Conservation (phyloP, 2,329 filamentous ascomycete genomes). For the Emmonsiellopsis sp. region DNA sequence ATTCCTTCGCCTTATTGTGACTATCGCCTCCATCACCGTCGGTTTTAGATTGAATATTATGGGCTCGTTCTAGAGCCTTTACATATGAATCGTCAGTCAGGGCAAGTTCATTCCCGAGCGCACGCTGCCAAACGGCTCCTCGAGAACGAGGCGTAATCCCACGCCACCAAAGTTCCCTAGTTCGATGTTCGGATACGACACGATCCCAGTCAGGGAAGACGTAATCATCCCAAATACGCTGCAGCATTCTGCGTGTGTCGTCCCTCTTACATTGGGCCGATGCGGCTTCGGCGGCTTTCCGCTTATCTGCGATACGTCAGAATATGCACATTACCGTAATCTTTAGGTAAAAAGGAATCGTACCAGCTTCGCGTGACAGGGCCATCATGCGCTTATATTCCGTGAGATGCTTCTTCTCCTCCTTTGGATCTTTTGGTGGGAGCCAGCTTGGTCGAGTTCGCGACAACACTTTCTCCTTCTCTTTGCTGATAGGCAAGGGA, state of each 20-base stretch:
- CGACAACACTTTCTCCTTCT: slow-evolving; percentile 56
- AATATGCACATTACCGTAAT: slow-evolving; percentile 8
- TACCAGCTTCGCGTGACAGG: slow-evolving; percentile 49
- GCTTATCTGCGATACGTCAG: slow-evolving; percentile 35
- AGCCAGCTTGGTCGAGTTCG: slow-evolving; percentile 61
- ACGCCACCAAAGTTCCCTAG: slow-evolving; percentile 56
- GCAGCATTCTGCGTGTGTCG: slow-evolving; percentile 43
- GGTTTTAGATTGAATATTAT: slow-evolving; percentile 37
- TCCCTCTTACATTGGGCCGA: slow-evolving; percentile 41
- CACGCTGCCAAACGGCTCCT: slow-evolving; percentile 50
- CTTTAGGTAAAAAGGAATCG: slow-evolving; percentile 11
- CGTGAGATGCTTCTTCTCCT: slow-evolving; percentile 80
- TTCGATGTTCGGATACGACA: slow-evolving; percentile 45
- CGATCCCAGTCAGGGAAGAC: slow-evolving; percentile 52
- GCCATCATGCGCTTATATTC: slow-evolving; percentile 60
- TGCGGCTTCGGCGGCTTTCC: slow-evolving; percentile 40
- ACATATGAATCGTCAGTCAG: slow-evolving; percentile 48
- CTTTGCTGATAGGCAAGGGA: slow-evolving; percentile 56
- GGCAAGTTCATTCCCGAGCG: slow-evolving; percentile 53
- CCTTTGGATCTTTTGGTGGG: slow-evolving; percentile 66
- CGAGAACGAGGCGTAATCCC: slow-evolving; percentile 49
- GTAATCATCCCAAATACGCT: slow-evolving; percentile 54
- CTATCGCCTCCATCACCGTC: slow-evolving; percentile 33
- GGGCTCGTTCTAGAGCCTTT: slow-evolving; percentile 49
- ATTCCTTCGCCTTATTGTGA: slow-evolving; percentile 39